These are phyloP conservation scores for Penicillium riverlandense DNA, from an alignment of 495 filamentous ascomycete genomes.

Conservation along the genomic window DNA sequence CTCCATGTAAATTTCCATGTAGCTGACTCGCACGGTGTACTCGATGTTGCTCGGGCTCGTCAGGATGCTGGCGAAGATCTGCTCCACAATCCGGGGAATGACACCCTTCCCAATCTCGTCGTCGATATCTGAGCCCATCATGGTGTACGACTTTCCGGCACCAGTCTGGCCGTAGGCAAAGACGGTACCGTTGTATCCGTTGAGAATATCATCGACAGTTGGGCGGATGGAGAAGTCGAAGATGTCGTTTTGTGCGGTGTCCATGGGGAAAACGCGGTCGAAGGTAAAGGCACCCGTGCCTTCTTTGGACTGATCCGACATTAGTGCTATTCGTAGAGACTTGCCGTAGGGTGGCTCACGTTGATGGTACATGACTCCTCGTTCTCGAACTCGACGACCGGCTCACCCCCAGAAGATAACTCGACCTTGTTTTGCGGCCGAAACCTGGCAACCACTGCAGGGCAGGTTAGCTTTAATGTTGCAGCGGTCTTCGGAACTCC, in stretches of 20 bases:
- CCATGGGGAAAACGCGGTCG: conserved; percentile 93
- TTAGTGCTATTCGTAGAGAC: no score
- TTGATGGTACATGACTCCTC: conserved; percentile 84
- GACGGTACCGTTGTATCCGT: conserved; percentile 98
- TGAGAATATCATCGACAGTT: conserved; percentile 95
- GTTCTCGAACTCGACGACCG: conserved; percentile 81
- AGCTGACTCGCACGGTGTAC: conserved; percentile 94
- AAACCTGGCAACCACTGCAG: conserved; percentile 85
- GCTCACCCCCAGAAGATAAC: conserved; percentile 78
- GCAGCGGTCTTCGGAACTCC: background rate
- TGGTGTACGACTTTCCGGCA: conserved; percentile 97
- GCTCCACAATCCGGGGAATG: conserved; percentile 94
- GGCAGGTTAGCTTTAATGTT: conserved; percentile 9
- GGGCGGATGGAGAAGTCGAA: conserved; percentile 95
- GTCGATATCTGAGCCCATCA: conserved; percentile 98
- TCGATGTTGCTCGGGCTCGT: conserved; percentile 89
- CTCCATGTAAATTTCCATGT: conserved; percentile 99
- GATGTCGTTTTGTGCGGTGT: conserved; percentile 77
- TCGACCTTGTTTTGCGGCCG: conserved; percentile 94
- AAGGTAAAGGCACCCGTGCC: conserved; percentile 86
- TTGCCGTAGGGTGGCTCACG: conserved; percentile 41
- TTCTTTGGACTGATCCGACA: conserved; percentile 61
- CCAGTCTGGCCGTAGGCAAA: conserved; percentile 99
- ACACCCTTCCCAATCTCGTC: conserved; percentile 85
- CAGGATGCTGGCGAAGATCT: conserved; percentile 93